Percentiles rank a stretch among this genome's conserved stretches.
Evolutionary conservation across 768 basidiomycete species (phyloP).

Genomic region (Chiua virens): DNA sequence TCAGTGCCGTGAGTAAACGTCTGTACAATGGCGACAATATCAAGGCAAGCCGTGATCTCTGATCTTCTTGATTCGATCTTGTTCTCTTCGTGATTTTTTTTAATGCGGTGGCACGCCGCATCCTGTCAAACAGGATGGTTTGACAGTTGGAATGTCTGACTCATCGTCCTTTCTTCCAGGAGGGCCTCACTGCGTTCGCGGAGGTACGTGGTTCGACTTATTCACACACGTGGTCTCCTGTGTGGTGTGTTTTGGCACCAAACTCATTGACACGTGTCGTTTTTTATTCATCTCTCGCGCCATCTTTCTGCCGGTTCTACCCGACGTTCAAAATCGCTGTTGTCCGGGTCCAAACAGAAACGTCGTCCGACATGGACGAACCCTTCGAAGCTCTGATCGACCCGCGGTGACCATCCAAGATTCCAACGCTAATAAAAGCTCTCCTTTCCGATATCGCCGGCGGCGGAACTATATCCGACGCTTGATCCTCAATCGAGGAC

Average conservation of each 20-base stretch:
- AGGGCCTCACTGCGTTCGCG: slow-evolving; percentile 67
- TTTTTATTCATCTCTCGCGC: neutral
- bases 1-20: slow-evolving; percentile 48
- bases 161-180: slow-evolving; percentile 39
- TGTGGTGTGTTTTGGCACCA: neutral
- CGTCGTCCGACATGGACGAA: slow-evolving; percentile 21
- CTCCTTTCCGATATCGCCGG: neutral
- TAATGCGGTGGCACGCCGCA: neutral
- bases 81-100: neutral
- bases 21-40: slow-evolving; percentile 67
- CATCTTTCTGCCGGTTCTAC: slow-evolving; percentile 1
- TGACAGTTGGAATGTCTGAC: slow-evolving; percentile 8
- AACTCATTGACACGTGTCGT: neutral
- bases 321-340: neutral
- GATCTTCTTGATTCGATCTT: slow-evolving; percentile 1
- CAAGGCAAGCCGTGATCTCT: slow-evolving; percentile 44
- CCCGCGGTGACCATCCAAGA: neutral
- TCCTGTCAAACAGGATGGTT: neutral
- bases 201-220: slow-evolving; percentile 25
- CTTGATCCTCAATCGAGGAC: too few relatives aligned
- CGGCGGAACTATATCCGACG: too few relatives aligned
- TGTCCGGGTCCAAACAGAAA: slow-evolving; percentile 1
- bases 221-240: slow-evolving; percentile 1
- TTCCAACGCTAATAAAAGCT: too few relatives aligned
- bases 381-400: slow-evolving; percentile 19